These are phyloP conservation scores for Athelia sp. DNA, from an alignment of 1,284 basidiomycete genomes.

Conservation along the genomic window DNA sequence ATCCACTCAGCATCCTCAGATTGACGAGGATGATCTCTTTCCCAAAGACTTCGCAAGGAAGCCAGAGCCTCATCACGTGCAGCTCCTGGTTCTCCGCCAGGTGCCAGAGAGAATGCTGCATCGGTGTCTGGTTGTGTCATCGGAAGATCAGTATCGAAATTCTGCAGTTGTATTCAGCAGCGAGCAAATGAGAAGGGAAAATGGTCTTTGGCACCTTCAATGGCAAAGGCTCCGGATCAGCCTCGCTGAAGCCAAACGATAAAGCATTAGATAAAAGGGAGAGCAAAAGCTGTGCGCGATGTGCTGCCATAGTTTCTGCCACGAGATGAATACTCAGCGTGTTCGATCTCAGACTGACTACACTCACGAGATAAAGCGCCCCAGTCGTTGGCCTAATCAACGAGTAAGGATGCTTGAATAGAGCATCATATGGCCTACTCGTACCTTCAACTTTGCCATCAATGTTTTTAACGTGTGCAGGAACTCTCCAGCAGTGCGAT, in stretches of 20 bases:
- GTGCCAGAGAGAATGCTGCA: constrained; percentile 30
- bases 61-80: constrained; percentile 25
- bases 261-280: constrained; percentile 39
- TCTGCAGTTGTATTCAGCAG: constrained; percentile 25
- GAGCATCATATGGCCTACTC: not conserved
- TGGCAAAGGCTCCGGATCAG: constrained; percentile 39
- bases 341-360: no score
- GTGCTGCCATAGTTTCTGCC: constrained; percentile 57
- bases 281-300: constrained; percentile 42
- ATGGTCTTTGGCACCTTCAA: constrained; percentile 47
- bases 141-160: constrained; percentile 40
- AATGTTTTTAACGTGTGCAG: constrained; percentile 54
- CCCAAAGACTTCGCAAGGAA: constrained; percentile 29
- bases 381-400: constrained; percentile 54
- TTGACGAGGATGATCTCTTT: constrained; percentile 22
- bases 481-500: constrained; percentile 47
- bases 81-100: constrained; percentile 7
- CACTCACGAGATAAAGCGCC: constrained; percentile 52
- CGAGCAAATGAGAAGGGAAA: not conserved
- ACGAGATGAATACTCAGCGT: no score
- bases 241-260: constrained; percentile 39
- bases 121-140: constrained; percentile 31
- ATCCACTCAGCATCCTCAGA: constrained; percentile 37
- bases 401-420: not conserved
- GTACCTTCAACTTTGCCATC: constrained; percentile 64